Base-by-base conservation (phyloP, 768 basidiomycete genomes). In the Hortiboletus campestris region DNA sequence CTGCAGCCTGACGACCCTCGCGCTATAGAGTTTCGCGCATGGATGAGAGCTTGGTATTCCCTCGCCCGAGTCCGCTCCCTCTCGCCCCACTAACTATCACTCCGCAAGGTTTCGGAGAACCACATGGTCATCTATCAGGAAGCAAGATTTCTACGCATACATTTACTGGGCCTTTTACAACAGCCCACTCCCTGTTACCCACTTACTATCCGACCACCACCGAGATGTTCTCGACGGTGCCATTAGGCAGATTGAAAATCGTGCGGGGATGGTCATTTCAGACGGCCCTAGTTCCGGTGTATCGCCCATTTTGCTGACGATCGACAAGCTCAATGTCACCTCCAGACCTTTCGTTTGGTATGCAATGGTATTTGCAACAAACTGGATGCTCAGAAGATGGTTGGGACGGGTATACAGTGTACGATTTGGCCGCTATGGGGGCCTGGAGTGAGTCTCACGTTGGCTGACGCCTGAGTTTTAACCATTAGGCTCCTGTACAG, bases 161-260 rank as follows among this genome's bases (percentile, higher is more conserved):
- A 74, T 96, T 31, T 85, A 90, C 53, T 95, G 93, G 92, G 80
- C 83, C 22, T 85, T 89, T 64, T 94, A 85, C 71, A 88, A 88
- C 65, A 75, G 80, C 6, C 76, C 83, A 38, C 74, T 89, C 32
- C 85, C 86, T 16, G 65, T 80, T 7, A 66, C 73, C 6, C 77
- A 84, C 12, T 50, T 69, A 29, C 67, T 90, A 17, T 72, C 83
- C 2, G 68, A 74, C 12, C 56, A 73, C 3, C 82, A 83, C 47
- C 75, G 72, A 29, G 68, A 67, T 8, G 76, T 81, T 16, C 61
- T 96, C n/a, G 77, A 85, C 35, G 77, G 84, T 38, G 81, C 84
- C 2, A 59, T 93, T 6, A 76, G 78, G 34, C 67, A 86, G 41
- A 67, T 95, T 22, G 83, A 94, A 74, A 84, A 81, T 59, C 86